Base-by-base conservation (phyloP, 148 eudicot species). In the Cornus florida region DNA sequence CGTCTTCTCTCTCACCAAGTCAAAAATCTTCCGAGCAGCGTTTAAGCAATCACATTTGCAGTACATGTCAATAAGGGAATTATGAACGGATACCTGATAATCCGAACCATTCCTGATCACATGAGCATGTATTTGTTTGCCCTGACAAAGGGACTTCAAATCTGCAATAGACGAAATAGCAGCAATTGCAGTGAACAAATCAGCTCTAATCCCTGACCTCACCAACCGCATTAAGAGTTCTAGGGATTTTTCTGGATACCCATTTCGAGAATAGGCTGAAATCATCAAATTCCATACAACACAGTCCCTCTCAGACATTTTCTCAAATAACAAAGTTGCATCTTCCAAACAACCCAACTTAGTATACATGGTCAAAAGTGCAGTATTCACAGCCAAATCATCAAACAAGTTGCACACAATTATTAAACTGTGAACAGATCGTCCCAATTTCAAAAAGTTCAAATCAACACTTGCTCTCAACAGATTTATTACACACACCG, bases 241-340 rank as follows among this genome's bases (percentile, higher is more conserved):
- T 67, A 85, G 33, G 20, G 85, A 76, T 53, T 79, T 71, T 56
- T 56, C 69, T 0, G 80, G 83, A 59, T 75, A 59, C 39, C 85
- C 78, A 67, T 48, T 35, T 50, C 85, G 80, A 46, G 71, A 76
- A 76, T 82, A 82, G 1, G 83, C 84, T 13, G 81, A 79, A 50
- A 85, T 79, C 85, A 85, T 82, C 69, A 82, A 39, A 66, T 85
- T 85, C 85, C 87, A 85, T 56, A 79, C 83, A 19, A 85, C 85
- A 70, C 74, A 72, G 75, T 85, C 87, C 77, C 78, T 85, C 7
- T 76, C 83, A 69, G 77, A 50, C 73, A 79, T 85, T 41, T 69
- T 73, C 74, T 82, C 83, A 46, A 82, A 85, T 72, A 82, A 72
- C 64, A 85, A 85, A 38, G 77, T 28, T 3, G 83, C 81, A 33